Evolutionary conservation across 495 filamentous ascomycete genomes (phyloP), one percentile per base, ranked within the genome.

Genomic region (Neurospora cerealis): DNA sequence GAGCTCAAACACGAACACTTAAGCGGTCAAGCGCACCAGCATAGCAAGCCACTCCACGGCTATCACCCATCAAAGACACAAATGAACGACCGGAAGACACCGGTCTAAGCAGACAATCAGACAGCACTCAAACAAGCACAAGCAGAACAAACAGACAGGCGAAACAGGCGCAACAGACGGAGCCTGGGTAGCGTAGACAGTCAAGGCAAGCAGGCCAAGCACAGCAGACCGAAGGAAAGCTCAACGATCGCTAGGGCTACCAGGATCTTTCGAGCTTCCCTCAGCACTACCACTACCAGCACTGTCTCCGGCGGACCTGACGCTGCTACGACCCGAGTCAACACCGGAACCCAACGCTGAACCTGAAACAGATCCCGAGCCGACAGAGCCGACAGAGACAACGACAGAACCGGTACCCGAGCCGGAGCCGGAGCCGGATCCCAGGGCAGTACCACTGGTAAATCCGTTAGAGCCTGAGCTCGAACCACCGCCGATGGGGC

Each of bases 281-380:
- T 79, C 78, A 46, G 54, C 54, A 66, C 54, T 66, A 34, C 24
- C 54, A 13, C 5, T 62, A 19, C 54, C 54, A 32, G 54, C 54
- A 32, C 81, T 81, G 10, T 80, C 80, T 24, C 78, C 80, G n/a
- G 79, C 80, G 15, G 81, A 81, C 40, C 81, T 79, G 69, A 81
- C 78, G 70, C 80, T 82, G 73, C 80, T 83, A 71, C 80, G 78
- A 15, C 78, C 81, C 11, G 80, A 81, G 10, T 75, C 79, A 21
- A 75, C 71, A 19, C 76, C 76, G 3, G 76, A 79, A 6, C 77
- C 78, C 9, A 76, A 78, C 19, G 71, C 78, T 5, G 78, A 78
- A 11, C 71, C 79, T 3, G 78, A 81, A 4, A 75, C 78, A 0
- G 75, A 80, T 11, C 69, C 78, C n/a, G 76, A 76, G 8, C 77